Base-by-base conservation (phyloP, 805 yeast genomes). In the Cyberlindnera veronae region DNA sequence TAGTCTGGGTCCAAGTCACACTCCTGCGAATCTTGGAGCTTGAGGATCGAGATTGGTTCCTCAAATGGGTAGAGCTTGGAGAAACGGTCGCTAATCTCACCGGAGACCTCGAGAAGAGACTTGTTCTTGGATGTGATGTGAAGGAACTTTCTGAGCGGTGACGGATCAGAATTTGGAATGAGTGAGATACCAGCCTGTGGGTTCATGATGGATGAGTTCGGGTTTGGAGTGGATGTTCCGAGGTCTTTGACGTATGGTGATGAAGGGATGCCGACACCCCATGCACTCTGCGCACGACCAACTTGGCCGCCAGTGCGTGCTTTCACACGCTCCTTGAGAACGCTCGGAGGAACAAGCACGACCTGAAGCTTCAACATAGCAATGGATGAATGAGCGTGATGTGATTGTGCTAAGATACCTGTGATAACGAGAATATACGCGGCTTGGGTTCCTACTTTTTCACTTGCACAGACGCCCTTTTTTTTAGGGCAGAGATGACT, bases 1-100 rank as follows among this genome's bases (percentile, higher is more conserved):
- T 79, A 85, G 44, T 84, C 95, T 0, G 90, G 90, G 58, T 86
- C 95, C 41, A 86, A 63, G 55, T 86, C 95, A 50, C 90, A 84
- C 41, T 72, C 72, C 43, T 77, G 73, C 30, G 60, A 60, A 58
- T 85, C 91, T 54, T 85, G 95, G 5, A 86, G 61, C 36, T 75
- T 73, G n/a, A 71, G 62, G 29, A 86, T 74, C 6, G 68, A 67
- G 15, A 84, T 57, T 1, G 72, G 71, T 5, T 71, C 76, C 35
- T 74, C 79, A 17, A 69, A 69, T 0, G 93, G 93, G 48, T 86
- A 86, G 38, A 85, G 64, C 54, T 76, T 79, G 24, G 66, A 57
- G 54, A 78, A 81, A 44, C 87, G 69, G 6, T 57, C 58, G n/a
- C 65, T 56, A 17, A 85, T 71, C 40, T 79, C 87, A 5, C 66